phyloP scores from a whole-genome alignment of 1,284 basidiomycete species.

The Cutaneotrichosporon sp. region DNA sequence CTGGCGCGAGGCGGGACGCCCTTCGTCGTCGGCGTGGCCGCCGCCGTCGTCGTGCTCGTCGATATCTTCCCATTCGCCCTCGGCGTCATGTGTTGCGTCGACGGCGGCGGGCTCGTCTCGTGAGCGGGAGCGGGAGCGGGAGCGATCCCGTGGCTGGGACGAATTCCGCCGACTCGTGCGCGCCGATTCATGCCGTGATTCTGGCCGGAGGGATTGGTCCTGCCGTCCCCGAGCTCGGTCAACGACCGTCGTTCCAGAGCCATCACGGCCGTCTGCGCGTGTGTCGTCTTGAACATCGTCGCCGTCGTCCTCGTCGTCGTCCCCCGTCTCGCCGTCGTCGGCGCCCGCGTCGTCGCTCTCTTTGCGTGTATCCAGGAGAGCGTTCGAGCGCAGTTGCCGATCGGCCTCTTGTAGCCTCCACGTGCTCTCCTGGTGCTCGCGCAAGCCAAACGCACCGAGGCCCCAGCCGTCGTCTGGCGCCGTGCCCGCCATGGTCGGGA shows the following conservation, averaged over 20 bases:
- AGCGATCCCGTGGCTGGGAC: background rate
- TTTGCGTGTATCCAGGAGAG: slow-evolving; percentile 26
- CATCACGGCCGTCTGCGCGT: background rate
- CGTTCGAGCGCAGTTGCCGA: slow-evolving; percentile 30
- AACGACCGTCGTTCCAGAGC: background rate
- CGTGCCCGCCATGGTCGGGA: slow-evolving; percentile 23
- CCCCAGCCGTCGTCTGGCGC: slow-evolving; percentile 55
- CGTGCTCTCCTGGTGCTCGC: slow-evolving; percentile 48
- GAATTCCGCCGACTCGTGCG: slow-evolving; percentile 1
- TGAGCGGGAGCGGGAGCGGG: too few relatives aligned
- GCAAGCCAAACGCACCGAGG: slow-evolving; percentile 63
- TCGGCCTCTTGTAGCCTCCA: slow-evolving; percentile 36
- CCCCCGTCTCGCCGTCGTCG: background rate
- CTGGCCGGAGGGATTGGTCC: background rate
- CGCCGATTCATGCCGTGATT: background rate
- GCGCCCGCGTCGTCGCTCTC: slow-evolving; percentile 55
- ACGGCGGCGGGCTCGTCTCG: background rate
- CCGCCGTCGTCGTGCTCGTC: slow-evolving; percentile 1
- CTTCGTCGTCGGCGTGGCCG: too few relatives aligned
- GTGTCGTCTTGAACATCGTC: background rate
- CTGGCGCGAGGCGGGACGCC: too few relatives aligned
- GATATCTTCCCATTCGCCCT: slow-evolving; percentile 11
- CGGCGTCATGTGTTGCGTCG: background rate
- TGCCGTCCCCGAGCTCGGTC: background rate
- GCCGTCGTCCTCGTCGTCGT: background rate